These are phyloP conservation scores for Trypanosoma conorhini DNA, from an alignment of 208 protist species.

Conservation along the genomic window DNA sequence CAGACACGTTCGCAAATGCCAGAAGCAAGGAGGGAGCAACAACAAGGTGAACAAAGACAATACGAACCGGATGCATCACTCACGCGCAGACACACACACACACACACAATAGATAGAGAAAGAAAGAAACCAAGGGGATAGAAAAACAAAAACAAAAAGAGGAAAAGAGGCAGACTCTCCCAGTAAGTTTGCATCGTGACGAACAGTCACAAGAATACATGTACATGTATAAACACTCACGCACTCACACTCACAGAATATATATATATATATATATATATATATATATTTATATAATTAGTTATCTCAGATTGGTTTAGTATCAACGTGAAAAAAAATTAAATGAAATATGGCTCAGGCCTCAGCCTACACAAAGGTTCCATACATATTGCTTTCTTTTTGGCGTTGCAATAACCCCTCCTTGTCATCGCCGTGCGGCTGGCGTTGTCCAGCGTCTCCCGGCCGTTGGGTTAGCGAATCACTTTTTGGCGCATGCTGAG, in stretches of 20 bases:
- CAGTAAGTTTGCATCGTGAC: not conserved
- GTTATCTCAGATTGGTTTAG: too few species aligned
- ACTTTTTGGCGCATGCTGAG: not conserved
- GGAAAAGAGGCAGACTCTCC: not conserved
- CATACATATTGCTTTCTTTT: slow-evolving; percentile 7
- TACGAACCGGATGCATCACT: not conserved
- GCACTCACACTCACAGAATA: not conserved
- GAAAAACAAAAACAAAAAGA: slow-evolving; percentile 5
- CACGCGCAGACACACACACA: not conserved
- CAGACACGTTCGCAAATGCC: not conserved
- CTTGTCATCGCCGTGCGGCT: not conserved
- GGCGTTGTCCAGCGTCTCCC: not conserved
- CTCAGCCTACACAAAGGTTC: slow-evolving; percentile 10
- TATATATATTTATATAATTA: too few species aligned
- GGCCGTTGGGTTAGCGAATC: not conserved
- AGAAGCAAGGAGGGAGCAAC: not conserved
- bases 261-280: slow-evolving; percentile 16
- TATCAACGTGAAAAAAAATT: too few species aligned
- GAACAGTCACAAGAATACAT: not conserved
- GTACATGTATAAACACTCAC: not conserved
- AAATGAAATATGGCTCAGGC: not conserved
- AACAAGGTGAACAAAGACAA: not conserved
- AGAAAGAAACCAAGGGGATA: slow-evolving; percentile 14
- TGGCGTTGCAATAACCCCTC: not conserved
- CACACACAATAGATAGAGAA: too few species aligned